Percentiles rank a stretch among this genome's conserved stretches.
Conservation (phyloP, 2,329 filamentous ascomycete genomes). For the Fusarium circinatum region DNA sequence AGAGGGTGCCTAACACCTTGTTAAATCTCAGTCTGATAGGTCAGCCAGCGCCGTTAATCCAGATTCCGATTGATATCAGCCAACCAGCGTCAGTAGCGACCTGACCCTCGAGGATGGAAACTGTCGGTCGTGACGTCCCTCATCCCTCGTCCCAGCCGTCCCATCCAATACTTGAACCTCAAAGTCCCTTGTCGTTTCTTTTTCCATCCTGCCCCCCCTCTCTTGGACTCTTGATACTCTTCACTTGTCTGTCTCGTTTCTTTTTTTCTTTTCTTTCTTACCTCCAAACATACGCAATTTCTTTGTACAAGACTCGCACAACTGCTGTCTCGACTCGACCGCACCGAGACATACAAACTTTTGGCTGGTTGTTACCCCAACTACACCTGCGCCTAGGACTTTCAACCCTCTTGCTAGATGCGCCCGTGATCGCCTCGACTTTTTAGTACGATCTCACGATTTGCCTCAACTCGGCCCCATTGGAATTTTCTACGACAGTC, state of each 20-base stretch:
- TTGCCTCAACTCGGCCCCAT: constrained; percentile 5
- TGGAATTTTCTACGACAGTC: constrained; percentile 26
- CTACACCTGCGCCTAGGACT: constrained; percentile 9
- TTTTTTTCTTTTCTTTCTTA: constrained; percentile 15
- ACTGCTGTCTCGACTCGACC: constrained; percentile 3
- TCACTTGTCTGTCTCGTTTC: not conserved
- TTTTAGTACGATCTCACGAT: not conserved
- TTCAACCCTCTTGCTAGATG: constrained; percentile 14
- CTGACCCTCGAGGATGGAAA: constrained; percentile 1
- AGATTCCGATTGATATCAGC: constrained; percentile 20
- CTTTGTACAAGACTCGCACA: not conserved
- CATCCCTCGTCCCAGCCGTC: constrained; percentile 30
- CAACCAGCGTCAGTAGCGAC: constrained; percentile 20
- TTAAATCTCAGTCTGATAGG: constrained; percentile 2
- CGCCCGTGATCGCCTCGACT: constrained; percentile 24
- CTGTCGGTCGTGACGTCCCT: constrained; percentile 32
- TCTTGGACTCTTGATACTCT: constrained; percentile 24
- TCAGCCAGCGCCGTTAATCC: not conserved
- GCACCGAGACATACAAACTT: constrained; percentile 16
- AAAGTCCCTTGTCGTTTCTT: constrained; percentile 35
- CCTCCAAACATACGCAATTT: not conserved
- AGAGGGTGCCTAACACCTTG: constrained; percentile 26
- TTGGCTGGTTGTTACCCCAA: constrained; percentile 14
- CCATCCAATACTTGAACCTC: constrained; percentile 27
- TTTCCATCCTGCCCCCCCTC: constrained; percentile 27